Evolutionary conservation across 2,329 filamentous ascomycete species (phyloP).

Genomic region (Apiospora kogelbergensis): DNA sequence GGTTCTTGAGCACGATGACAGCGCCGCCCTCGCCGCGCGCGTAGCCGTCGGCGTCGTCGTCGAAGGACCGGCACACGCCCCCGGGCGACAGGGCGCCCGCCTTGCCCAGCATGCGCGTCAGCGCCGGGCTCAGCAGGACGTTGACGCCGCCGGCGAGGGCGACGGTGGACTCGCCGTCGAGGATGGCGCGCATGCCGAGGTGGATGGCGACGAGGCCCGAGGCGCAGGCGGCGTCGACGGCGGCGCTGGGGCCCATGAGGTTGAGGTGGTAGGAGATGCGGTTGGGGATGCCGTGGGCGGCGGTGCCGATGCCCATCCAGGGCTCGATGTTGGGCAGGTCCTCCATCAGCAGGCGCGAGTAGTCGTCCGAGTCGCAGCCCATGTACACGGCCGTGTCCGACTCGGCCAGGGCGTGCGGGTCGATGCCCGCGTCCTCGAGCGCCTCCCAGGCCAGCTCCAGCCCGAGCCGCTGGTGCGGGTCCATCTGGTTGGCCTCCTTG

Average conservation of each 20-base stretch:
- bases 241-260: constrained; percentile 34
- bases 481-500: constrained; percentile 24
- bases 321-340: constrained; percentile 37
- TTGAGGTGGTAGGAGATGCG: constrained; percentile 36
- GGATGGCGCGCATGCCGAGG: constrained; percentile 30
- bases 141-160: constrained; percentile 41
- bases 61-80: constrained; percentile 49
- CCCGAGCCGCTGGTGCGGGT: constrained; percentile 24
- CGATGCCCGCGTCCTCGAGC: constrained; percentile 62
- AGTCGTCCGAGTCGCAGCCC: constrained; percentile 36
- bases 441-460: constrained; percentile 45
- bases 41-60: constrained; percentile 51
- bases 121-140: constrained; percentile 31
- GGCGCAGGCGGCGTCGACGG: constrained; percentile 39
- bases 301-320: constrained; percentile 40
- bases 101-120: constrained; percentile 22
- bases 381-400: constrained; percentile 31
- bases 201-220: constrained; percentile 36
- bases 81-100: constrained; percentile 43
- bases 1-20: constrained; percentile 48
- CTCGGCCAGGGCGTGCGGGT: constrained; percentile 42
- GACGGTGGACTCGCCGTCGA: constrained; percentile 29
- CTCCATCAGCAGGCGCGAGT: constrained; percentile 34
- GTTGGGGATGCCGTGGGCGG: constrained; percentile 35
- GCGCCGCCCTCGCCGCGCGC: constrained; percentile 52